phyloP scores from a whole-genome alignment of 441 rosid genomes.

The Cnidoscolus chayamansa region DNA sequence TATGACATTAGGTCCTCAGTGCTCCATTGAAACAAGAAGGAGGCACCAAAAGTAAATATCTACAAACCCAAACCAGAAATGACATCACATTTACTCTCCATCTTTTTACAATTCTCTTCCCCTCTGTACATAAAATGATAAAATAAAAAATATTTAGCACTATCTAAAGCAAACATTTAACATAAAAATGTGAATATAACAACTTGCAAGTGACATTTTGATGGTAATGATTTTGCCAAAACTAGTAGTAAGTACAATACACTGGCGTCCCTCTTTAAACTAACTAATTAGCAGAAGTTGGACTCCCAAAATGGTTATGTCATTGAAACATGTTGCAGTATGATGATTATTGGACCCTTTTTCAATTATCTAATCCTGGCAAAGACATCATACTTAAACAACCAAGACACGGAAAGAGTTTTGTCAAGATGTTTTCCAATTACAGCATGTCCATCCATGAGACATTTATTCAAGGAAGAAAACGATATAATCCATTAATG shows the following conservation, averaged over 20 bases:
- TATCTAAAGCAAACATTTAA: too few species aligned
- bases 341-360: background rate
- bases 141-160: too few species aligned
- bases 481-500: background rate
- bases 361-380: background rate
- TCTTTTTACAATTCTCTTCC: too few species aligned
- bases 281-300: slow-evolving; percentile 3
- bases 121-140: too few species aligned
- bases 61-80: background rate
- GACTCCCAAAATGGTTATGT: background rate
- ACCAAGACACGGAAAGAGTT: background rate
- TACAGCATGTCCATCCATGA: background rate
- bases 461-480: background rate
- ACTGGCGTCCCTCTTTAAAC: background rate
- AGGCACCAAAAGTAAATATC: background rate
- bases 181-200: too few species aligned
- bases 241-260: background rate
- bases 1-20: background rate
- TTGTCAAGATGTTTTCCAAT: background rate
- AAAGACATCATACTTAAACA: background rate
- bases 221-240: slow-evolving; percentile 3
- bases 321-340: background rate
- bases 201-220: background rate
- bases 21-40: background rate
- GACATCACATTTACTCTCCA: background rate